phyloP scores from a whole-genome alignment of 345 rosid species.

The Anacardium occidentale region DNA sequence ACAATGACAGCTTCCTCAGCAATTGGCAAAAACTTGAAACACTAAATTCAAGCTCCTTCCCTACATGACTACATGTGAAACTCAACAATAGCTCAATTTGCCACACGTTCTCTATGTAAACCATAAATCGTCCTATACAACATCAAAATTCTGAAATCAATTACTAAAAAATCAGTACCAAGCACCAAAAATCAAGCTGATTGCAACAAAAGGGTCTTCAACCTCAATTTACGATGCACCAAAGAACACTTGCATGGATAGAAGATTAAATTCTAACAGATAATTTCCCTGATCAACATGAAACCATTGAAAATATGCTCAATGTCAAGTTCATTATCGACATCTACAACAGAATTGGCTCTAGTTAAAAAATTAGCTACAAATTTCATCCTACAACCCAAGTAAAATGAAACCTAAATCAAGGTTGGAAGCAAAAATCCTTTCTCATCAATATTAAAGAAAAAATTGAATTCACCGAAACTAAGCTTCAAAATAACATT shows the following conservation, averaged over 20 bases:
- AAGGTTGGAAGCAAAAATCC: conserved; percentile 15
- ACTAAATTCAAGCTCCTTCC: background rate
- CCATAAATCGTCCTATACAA: background rate
- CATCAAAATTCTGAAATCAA: background rate
- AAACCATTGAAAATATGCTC: background rate
- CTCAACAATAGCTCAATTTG: background rate
- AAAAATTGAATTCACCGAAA: conserved; percentile 15
- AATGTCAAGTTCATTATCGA: background rate
- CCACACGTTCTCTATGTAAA: background rate
- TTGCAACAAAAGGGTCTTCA: background rate
- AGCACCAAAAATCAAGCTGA: background rate
- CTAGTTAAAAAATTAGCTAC: background rate
- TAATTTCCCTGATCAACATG: no score
- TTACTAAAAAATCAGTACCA: background rate
- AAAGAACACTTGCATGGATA: no score
- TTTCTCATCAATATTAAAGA: background rate
- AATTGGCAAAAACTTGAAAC: background rate
- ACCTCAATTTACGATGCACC: background rate
- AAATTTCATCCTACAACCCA: background rate
- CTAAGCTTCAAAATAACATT: conserved; percentile 28
- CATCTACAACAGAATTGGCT: background rate
- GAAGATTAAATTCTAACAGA: no score
- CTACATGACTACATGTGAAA: background rate
- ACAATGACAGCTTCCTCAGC: background rate
- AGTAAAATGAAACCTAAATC: background rate